A percentile compares a stretch with the other conserved stretches of the same genome.
These are phyloP conservation scores for Cordia subcordata DNA, from an alignment of 257 asterid species.

Conservation along the genomic window DNA sequence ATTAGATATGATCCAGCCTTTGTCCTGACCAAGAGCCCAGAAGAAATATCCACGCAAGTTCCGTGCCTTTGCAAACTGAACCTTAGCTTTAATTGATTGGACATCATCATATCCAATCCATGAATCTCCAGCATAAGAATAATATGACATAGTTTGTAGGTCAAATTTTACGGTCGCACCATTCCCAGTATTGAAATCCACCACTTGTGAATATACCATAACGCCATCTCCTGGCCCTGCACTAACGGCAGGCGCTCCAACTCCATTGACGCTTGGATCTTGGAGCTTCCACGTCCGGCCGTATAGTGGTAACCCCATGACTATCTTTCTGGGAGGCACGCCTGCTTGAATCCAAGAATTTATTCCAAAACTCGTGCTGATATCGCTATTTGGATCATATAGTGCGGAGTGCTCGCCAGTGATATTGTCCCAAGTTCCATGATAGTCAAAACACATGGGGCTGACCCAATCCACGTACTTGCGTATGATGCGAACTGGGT, in stretches of 20 bases:
- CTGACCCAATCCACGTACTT: constrained; percentile 39
- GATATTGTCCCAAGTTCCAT: constrained; percentile 45
- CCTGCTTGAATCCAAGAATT: constrained; percentile 40
- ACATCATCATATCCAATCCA: constrained; percentile 63
- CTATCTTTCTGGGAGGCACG: constrained; percentile 29
- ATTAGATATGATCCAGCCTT: constrained; percentile 52
- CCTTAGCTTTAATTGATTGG: constrained; percentile 32
- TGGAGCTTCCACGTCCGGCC: constrained; percentile 61
- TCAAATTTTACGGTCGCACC: constrained; percentile 41
- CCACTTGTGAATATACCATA: constrained; percentile 32
- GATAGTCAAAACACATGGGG: constrained; percentile 46
- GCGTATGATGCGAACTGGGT: constrained; percentile 21
- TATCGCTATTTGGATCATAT: constrained; percentile 36
- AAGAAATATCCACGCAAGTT: constrained; percentile 65
- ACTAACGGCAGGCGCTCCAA: constrained; percentile 50
- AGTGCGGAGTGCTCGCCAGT: constrained; percentile 43
- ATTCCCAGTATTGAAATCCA: constrained; percentile 30
- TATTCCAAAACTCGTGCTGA: constrained; percentile 54
- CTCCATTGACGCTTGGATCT: constrained; percentile 46
- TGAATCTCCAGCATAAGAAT: constrained; percentile 41
- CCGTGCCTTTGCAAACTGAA: constrained; percentile 44
- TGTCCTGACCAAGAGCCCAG: constrained; percentile 63
- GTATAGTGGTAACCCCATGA: constrained; percentile 63
- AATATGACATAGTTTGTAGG: constrained; percentile 40
- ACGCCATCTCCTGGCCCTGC: constrained; percentile 53